Base-by-base conservation (phyloP, 495 filamentous ascomycete genomes). In the Tetracladium marchalianum region DNA sequence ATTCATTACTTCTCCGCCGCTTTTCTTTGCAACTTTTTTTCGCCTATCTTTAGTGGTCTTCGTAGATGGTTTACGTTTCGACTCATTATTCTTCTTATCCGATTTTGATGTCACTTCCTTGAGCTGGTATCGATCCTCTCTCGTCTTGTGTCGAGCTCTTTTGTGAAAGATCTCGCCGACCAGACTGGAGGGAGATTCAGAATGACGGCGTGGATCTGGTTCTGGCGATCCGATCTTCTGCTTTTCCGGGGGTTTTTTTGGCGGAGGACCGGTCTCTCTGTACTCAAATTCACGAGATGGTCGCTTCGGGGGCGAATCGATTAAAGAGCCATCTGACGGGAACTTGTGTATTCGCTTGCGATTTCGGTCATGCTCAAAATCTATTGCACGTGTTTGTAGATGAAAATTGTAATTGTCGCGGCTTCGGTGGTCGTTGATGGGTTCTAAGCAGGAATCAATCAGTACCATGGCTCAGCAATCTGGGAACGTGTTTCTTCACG, bases 101-200 rank as follows among this genome's bases (percentile, higher is more conserved):
- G 59, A 64, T 41, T 68, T 73, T 31, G 58, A 58, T 31, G 67
- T 65, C 42, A 53, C 60, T 41, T 62, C 61, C 44, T 64, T 67
- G 38, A 62, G 58, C 10, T 80, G 58, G 48, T 73, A 80, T 47
- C 65, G 76, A 52, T 83, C 73, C 12, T 72, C 65, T 35, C 66
- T 71, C 12, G 79, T 83, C 59, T 79, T 86, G 52, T 71, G 69
- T 34, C 84, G 73, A 37, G 73, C 63, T 41, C 70, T 69, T 54
- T 70, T 78, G 41, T 80, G 72, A 49, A 80, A 87, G 16, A 49
- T 53, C 31, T 61, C 54, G 16, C 44, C n/a, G 40, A 4, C n/a
- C 2, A 33, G 17, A 12, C 11, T 24, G 33, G 19, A 13, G 18
- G 31, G 36, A 31, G 35, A 15, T 22, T 5, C 33, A 3, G 35